Percentiles rank a stretch among this genome's conserved stretches.
These are phyloP conservation scores for Chaetoceros tenuissimus DNA, from an alignment of 108 stramenopile species.

Conservation along the genomic window DNA sequence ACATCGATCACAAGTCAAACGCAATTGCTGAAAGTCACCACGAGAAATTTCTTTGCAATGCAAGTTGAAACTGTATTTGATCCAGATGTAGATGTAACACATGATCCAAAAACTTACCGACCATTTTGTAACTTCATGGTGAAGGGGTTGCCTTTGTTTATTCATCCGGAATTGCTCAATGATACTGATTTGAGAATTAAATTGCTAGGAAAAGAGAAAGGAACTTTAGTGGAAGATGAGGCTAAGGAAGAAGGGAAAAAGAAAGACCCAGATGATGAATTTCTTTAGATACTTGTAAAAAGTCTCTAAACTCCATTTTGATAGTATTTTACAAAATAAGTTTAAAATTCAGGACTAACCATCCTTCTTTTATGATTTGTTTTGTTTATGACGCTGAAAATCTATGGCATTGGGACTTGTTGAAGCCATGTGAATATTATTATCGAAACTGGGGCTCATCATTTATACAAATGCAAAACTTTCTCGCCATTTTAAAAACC, in stretches of 20 bases:
- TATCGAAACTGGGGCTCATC: no score
- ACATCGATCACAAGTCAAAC: neutral
- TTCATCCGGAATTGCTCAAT: conserved; percentile 63
- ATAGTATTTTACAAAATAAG: no score
- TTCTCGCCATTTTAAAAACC: no score
- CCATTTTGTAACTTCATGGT: conserved; percentile 84
- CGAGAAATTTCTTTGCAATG: conserved; percentile 50
- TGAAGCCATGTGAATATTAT: no score
- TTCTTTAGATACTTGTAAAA: no score
- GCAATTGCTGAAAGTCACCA: conserved; percentile 39
- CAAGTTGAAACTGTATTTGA: conserved; percentile 60
- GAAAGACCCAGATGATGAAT: neutral
- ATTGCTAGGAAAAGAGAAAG: conserved; percentile 32
- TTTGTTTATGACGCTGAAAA: no score
- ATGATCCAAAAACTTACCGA: conserved; percentile 34
- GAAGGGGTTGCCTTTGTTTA: conserved; percentile 49
- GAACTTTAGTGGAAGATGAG: neutral
- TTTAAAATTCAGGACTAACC: no score
- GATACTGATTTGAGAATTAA: conserved; percentile 35
- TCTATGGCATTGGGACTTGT: no score
- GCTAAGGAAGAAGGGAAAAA: neutral
- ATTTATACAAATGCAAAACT: no score
- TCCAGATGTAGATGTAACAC: conserved; percentile 44
- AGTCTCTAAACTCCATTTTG: no score
- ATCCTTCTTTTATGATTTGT: no score